Evolutionary conservation across 176 grass and related monocot genomes (phyloP).

Genomic region (Oryza nivara): DNA sequence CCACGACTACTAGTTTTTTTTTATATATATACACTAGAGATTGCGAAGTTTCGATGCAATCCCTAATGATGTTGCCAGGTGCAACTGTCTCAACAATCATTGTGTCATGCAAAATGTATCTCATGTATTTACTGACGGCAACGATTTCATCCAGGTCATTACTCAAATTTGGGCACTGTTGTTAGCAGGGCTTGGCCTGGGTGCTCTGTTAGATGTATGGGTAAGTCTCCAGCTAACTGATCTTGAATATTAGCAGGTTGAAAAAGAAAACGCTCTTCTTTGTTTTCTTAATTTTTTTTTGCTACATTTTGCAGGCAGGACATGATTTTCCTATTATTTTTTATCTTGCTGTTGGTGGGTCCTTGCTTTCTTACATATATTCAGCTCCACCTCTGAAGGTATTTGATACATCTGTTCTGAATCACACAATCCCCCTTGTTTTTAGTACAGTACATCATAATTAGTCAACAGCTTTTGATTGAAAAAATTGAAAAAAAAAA

Average conservation of each 20-base stretch:
- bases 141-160: slow-evolving; percentile 74
- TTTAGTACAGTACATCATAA: slow-evolving; percentile 33
- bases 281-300: slow-evolving; percentile 39
- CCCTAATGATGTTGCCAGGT: slow-evolving; percentile 19
- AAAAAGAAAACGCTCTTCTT: not conserved
- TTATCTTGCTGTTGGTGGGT: slow-evolving; percentile 96
- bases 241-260: slow-evolving; percentile 11
- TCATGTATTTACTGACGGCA: slow-evolving; percentile 30
- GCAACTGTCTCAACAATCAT: slow-evolving; percentile 3
- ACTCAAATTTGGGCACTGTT: slow-evolving; percentile 94
- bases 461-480: not conserved
- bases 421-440: slow-evolving; percentile 4
- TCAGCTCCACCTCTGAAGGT: slow-evolving; percentile 98
- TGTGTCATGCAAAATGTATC: slow-evolving; percentile 7
- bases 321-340: slow-evolving; percentile 89
- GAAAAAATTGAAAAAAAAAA: slow-evolving; percentile 13
- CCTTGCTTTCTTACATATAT: slow-evolving; percentile 98
- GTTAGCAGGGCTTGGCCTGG: slow-evolving; percentile 84
- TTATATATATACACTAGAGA: slow-evolving; percentile 6
- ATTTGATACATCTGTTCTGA: slow-evolving; percentile 37
- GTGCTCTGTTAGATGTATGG: slow-evolving; percentile 92
- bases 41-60: not conserved
- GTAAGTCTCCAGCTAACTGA: slow-evolving; percentile 52
- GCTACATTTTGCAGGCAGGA: slow-evolving; percentile 69
- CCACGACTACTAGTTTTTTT: not conserved